These are phyloP conservation scores for Blastobotrys serpentis DNA, from an alignment of 1,139 yeast species.

Conservation along the genomic window DNA sequence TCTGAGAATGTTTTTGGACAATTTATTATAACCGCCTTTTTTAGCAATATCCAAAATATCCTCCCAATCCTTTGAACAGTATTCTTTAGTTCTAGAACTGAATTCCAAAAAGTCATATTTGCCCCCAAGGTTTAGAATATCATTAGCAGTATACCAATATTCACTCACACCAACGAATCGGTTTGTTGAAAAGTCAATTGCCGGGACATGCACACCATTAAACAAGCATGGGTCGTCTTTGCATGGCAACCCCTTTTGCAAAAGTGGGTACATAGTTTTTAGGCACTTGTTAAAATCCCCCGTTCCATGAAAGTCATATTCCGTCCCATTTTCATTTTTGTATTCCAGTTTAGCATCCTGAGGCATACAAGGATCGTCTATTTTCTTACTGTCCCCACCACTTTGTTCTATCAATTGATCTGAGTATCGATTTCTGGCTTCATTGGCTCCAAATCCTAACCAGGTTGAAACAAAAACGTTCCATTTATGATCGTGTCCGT, in stretches of 20 bases:
- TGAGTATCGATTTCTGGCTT: conserved; percentile 58
- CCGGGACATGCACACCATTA: conserved; percentile 51
- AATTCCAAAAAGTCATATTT: conserved; percentile 44
- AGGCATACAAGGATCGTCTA: conserved; percentile 66
- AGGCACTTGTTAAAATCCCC: conserved; percentile 62
- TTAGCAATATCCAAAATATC: conserved; percentile 39
- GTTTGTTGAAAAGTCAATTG: conserved; percentile 64
- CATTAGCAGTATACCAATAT: conserved; percentile 70
- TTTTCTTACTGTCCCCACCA: conserved; percentile 20
- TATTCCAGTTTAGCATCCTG: conserved; percentile 29
- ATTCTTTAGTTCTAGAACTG: conserved; percentile 46
- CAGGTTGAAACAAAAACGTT: conserved; percentile 69
- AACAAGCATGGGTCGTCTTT: conserved; percentile 45
- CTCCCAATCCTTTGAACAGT: conserved; percentile 50
- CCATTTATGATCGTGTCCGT: conserved; percentile 44
- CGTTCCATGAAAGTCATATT: conserved; percentile 47
- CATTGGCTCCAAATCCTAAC: conserved; percentile 76
- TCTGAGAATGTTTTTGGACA: conserved; percentile 45
- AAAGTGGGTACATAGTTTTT: conserved; percentile 57
- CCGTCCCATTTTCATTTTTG: conserved; percentile 18
- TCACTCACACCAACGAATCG: conserved; percentile 80
- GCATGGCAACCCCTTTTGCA: conserved; percentile 45
- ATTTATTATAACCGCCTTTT: conserved; percentile 32
- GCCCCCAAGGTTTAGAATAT: conserved; percentile 44
- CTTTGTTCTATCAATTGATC: conserved; percentile 29